Base-by-base conservation (phyloP, 2,329 filamentous ascomycete species). In the Sporothrix brunneoviolacea region DNA sequence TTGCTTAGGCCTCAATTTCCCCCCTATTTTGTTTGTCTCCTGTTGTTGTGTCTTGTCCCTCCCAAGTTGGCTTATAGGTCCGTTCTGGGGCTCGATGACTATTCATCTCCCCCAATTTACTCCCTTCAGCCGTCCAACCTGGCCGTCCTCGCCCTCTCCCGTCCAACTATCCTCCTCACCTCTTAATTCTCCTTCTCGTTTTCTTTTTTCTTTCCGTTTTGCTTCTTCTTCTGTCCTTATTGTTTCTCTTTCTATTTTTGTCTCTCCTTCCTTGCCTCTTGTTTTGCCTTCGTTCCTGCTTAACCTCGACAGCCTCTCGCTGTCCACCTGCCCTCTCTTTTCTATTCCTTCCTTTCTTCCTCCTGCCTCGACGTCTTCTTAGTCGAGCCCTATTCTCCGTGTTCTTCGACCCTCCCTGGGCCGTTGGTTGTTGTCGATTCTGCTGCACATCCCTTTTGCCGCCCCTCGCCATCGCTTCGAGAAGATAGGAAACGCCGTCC, bases 211-310 rank as follows among this genome's bases (percentile, higher is more conserved):
- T 48, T 16, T 28, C 28, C 27, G 8, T n/a, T 28, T 45, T 21
- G 40, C 32, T 28, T 16, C 19, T 35, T 40, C 19, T 33, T 37
- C 13, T 35, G 18, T 18, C 43, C 24, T 10, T 19, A 16, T 24
- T 30, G 9, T 6, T 19, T 40, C 15, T 33, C 40, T 18, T 40
- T 27, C 27, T 16, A 49, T 40, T 21, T 24, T 30, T 38, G 9
- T 43, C 33, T 41, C n/a, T 51, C 21, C 30, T 46, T 51, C 46
- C 35, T 38, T 46, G 35, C 24, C 13, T 40, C 27, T 13, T 18
- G 15, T 22, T 47, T 19, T 22, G 18, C 37, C 39, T 37, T 40
- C 37, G 43, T 18, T 33, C 35, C 33, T 40, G 15, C n/a, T 37
- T 22, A 27, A 10, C 19, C 10, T 36, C 35, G 12, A 28, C 38